These are phyloP conservation scores for Eimeria brunetti DNA, from an alignment of 169 alveolate species.

Conservation along the genomic window DNA sequence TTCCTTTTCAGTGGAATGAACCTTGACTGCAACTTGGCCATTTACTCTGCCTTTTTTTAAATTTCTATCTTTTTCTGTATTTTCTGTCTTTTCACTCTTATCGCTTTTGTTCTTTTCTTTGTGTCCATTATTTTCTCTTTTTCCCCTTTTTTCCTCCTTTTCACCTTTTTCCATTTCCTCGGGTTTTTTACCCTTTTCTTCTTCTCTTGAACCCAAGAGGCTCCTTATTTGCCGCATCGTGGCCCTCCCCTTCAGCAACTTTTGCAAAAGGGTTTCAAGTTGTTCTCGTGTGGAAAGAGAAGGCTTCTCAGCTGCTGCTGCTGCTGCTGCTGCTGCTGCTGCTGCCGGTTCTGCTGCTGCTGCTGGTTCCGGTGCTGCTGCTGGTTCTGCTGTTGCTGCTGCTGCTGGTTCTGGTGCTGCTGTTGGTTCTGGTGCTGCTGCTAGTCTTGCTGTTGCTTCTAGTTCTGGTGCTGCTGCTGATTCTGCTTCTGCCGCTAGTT, in stretches of 20 bases:
- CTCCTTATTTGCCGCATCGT: constrained; percentile 13
- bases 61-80: not conserved
- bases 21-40: no score
- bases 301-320: not conserved
- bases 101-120: not conserved
- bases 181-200: not conserved
- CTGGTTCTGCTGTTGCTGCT: not conserved
- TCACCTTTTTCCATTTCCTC: not conserved
- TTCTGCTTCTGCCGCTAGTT: not conserved
- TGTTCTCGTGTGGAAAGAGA: not conserved
- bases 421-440: not conserved
- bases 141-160: no score
- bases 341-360: constrained; percentile 1
- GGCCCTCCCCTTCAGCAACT: not conserved
- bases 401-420: not conserved
- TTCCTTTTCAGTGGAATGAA: no score
- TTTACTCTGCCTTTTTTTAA: not conserved
- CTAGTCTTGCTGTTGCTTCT: no score
- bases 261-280: constrained; percentile 20
- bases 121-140: not conserved
- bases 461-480: no score
- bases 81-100: no score
- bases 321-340: not conserved
- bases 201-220: not conserved
- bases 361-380: not conserved